phyloP scores from a whole-genome alignment of 2,329 filamentous ascomycete genomes.

The Didymella arachidicola region DNA sequence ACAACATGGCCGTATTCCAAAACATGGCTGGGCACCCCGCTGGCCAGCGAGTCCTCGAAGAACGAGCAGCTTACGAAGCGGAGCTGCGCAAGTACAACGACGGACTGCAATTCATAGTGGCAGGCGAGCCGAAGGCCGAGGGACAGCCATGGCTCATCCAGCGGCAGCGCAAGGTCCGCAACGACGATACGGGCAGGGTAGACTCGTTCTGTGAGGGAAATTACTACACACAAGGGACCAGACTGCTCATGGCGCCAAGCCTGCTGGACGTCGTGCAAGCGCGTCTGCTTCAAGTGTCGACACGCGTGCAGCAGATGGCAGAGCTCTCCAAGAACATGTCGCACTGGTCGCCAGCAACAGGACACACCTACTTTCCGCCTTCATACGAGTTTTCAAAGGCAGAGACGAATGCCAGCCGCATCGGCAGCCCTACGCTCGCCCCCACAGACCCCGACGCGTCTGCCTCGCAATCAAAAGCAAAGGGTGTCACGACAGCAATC shows the following conservation, averaged over 20 bases:
- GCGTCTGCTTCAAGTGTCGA: slow-evolving; percentile 63
- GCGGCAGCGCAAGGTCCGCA: slow-evolving; percentile 59
- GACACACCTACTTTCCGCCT: slow-evolving; percentile 66
- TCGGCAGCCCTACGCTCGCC: slow-evolving; percentile 42
- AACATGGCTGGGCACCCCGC: slow-evolving; percentile 61
- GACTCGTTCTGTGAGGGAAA: slow-evolving; percentile 63
- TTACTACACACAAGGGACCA: slow-evolving; percentile 68
- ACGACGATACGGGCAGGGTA: slow-evolving; percentile 49
- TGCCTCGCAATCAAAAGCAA: slow-evolving; percentile 30
- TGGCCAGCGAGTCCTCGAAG: slow-evolving; percentile 60
- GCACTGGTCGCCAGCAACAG: slow-evolving; percentile 65
- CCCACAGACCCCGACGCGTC: slow-evolving; percentile 38
- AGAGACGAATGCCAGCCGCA: slow-evolving; percentile 36
- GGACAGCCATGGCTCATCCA: slow-evolving; percentile 67
- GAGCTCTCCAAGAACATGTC: slow-evolving; percentile 62
- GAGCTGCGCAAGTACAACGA: slow-evolving; percentile 59
- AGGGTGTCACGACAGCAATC: slow-evolving; percentile 24
- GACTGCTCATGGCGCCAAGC: slow-evolving; percentile 68
- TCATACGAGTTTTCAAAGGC: slow-evolving; percentile 51
- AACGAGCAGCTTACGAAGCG: slow-evolving; percentile 64
- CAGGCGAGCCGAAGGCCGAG: slow-evolving; percentile 62
- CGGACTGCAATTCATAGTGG: slow-evolving; percentile 67
- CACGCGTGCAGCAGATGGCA: slow-evolving; percentile 63
- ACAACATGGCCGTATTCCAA: slow-evolving; percentile 63
- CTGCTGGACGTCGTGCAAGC: slow-evolving; percentile 65